A percentile compares a stretch with the other conserved stretches of the same genome.
These are phyloP conservation scores for Coemansia sp. DNA, from an alignment of 192 early-diverging fungal species.

Conservation along the genomic window DNA sequence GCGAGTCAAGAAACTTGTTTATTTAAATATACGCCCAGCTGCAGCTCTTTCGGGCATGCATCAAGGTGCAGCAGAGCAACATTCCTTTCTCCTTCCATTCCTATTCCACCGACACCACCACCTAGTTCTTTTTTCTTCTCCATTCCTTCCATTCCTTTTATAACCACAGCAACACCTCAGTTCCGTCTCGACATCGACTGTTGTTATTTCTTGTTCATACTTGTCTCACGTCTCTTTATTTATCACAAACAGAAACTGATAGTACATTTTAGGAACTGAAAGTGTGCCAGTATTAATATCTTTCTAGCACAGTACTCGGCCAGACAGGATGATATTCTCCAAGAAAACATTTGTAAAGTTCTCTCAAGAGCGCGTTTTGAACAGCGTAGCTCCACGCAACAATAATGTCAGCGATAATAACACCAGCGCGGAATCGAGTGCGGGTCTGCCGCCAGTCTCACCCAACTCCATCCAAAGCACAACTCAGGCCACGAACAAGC, in stretches of 20 bases:
- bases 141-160: background rate
- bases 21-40: background rate
- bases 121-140: background rate
- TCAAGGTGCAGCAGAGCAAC: background rate
- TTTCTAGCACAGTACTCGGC: no score
- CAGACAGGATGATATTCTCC: background rate
- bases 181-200: background rate
- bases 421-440: background rate
- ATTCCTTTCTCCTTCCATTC: conserved; percentile 3
- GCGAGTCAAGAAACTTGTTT: background rate
- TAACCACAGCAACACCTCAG: background rate
- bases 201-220: background rate
- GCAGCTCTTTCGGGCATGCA: conserved; percentile 1
- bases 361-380: background rate
- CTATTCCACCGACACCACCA: background rate
- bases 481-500: background rate
- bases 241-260: background rate
- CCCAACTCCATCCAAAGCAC: background rate
- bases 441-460: background rate
- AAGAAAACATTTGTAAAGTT: background rate
- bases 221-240: background rate
- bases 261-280: no score
- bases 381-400: background rate
- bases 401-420: background rate
- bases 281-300: no score